Evolutionary conservation across 2,329 filamentous ascomycete species (phyloP), one percentile per base, ranked within the genome.

Genomic region (Clonostachys byssicola): DNA sequence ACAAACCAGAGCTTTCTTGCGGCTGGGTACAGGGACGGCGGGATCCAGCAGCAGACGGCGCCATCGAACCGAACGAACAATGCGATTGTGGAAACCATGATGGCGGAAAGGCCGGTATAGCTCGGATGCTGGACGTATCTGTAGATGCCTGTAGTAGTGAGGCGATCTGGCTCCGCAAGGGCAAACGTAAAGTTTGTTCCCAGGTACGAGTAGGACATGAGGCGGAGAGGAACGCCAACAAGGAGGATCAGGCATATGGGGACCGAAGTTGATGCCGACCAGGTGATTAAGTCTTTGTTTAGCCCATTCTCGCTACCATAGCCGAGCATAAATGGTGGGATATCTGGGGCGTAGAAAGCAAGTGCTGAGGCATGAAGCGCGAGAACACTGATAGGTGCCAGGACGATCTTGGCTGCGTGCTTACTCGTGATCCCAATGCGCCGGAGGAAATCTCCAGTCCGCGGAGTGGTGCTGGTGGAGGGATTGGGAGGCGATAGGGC

Each of bases 181-280:
- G 66, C 63, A 52, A 79, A 82, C 0, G 77, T 81, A 53, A 81
- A 81, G 48, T 77, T 70, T 10, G 58, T 62, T 2, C 77, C 78
- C 0, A 81, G 65, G 0, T 66, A 58, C 0, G 61, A 58, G 52
- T 71, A 80, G 0, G 75, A 67, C 0, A 62, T 47, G 12, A 67
- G 48, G 6, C 64, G 64, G 5, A 67, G 53, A 20, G 61, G 58
- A 5, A 59, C 51, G 13, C 63, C 64, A 16, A 52, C 50, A 46
- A 48, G 51, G 9, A 66, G 48, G 43, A 65, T 53, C 9, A 62
- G 47, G 2, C 52, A 51, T 23, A 70, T 49, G 5, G 62, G 58
- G 17, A 66, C 38, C 4, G 53, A 49, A 2, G 65, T 66, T 7
- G 53, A 49, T 10, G 51, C 36, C 7, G 62, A 63, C 66, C 66